These are phyloP conservation scores for Trametes villosa DNA, from an alignment of 768 basidiomycete genomes.

Conservation along the genomic window DNA sequence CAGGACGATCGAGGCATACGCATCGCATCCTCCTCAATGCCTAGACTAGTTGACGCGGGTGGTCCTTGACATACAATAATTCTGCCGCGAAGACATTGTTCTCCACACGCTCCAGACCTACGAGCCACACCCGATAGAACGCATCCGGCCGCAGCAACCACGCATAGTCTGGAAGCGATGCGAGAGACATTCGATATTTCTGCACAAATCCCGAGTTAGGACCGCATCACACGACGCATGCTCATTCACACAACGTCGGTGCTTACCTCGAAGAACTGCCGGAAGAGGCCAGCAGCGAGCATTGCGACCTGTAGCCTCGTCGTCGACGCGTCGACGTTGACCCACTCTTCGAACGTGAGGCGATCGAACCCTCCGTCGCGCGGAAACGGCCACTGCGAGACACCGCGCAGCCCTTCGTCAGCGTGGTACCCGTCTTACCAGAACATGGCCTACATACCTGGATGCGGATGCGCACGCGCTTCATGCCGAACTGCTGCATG, in stretches of 20 bases:
- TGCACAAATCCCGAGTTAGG: not conserved
- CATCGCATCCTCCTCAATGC: too few relatives aligned
- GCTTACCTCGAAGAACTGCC: slow-evolving; percentile 16
- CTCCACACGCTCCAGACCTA: slow-evolving; percentile 14
- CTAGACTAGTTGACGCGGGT: not conserved
- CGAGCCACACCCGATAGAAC: slow-evolving; percentile 16
- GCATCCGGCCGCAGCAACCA: slow-evolving; percentile 14
- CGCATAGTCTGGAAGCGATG: not conserved
- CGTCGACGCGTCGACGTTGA: not conserved
- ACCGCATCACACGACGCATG: too few relatives aligned
- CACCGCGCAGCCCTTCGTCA: not conserved
- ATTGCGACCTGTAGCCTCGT: slow-evolving; percentile 12
- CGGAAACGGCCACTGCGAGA: slow-evolving; percentile 15
- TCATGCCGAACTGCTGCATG: slow-evolving; percentile 9
- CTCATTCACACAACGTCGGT: not conserved
- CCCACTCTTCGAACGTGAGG: slow-evolving; percentile 14
- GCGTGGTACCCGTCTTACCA: not conserved
- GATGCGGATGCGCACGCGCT: slow-evolving; percentile 3
- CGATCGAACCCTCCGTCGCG: not conserved
- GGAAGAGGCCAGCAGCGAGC: slow-evolving; percentile 10
- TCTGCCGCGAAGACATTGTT: slow-evolving; percentile 14
- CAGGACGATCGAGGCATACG: too few relatives aligned
- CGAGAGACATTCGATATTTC: not conserved
- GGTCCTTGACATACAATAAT: slow-evolving; percentile 16
- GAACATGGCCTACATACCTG: not conserved